Percentiles rank a stretch among this genome's conserved stretches.
phyloP scores from a whole-genome alignment of 2,329 filamentous ascomycete genomes.

The Pestalotiopsis sp. region DNA sequence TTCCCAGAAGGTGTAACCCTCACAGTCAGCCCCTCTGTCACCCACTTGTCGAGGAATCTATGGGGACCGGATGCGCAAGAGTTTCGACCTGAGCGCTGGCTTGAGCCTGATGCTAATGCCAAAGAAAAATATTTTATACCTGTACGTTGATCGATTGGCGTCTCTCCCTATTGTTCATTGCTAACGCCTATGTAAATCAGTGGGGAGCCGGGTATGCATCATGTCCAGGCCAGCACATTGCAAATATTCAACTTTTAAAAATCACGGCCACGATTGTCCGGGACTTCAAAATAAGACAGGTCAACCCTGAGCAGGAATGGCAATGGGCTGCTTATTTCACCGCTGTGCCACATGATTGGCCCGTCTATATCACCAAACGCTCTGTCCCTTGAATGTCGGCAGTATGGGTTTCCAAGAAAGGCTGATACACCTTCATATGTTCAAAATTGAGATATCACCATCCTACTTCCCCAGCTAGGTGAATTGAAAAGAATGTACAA shows the following conservation, averaged over 20 bases:
- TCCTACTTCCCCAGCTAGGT: no score
- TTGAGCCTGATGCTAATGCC: not conserved
- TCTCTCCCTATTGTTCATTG: not conserved
- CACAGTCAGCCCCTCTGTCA: constrained; percentile 14
- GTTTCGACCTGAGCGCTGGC: constrained; percentile 20
- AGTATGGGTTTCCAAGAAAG: no score
- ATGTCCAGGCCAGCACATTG: constrained; percentile 22
- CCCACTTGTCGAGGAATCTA: constrained; percentile 13
- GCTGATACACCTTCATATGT: no score
- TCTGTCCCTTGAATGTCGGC: not conserved
- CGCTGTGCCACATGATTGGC: constrained; percentile 19
- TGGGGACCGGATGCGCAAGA: constrained; percentile 17
- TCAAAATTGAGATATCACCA: no score
- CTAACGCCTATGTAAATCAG: not conserved
- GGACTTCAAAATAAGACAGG: constrained; percentile 21
- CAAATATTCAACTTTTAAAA: constrained; percentile 21
- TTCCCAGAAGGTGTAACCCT: constrained; percentile 17
- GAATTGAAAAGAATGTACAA: no score
- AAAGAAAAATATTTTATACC: constrained; percentile 18
- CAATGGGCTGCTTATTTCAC: constrained; percentile 19
- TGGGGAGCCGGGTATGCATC: constrained; percentile 19
- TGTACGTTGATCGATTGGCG: not conserved
- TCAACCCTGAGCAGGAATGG: constrained; percentile 20
- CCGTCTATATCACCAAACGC: constrained; percentile 19
- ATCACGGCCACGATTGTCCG: constrained; percentile 21